Evolutionary conservation across 148 eudicot genomes (phyloP), one percentile per base, ranked within the genome.

Genomic region (Gaultheria prostrata): DNA sequence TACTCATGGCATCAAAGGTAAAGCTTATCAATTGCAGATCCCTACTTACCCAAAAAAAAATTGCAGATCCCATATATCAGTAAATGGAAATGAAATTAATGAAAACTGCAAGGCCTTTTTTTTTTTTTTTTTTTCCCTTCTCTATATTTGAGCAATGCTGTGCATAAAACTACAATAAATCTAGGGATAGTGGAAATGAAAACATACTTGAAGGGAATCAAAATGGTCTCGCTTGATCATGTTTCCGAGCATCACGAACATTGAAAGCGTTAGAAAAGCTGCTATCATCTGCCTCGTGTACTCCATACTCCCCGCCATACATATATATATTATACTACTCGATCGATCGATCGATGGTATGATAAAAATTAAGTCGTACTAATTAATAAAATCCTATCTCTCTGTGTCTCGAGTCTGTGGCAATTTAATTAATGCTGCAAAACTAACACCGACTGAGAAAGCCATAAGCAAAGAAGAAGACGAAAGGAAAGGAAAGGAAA

Each of bases 161-260:
- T 39, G 43, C 43, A 39, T 39, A 39, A 5, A 39, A 39, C 43
- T 39, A 39, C 6, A 39, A 5, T 4, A 39, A 39, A 39, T 5
- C 43, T 39, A 39, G 4, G 43, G 4, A 67, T 30, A 0, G 39
- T 1, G 39, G 39, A 63, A 63, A n/a, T 61, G 1, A 28, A 30
- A 67, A 30, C 4, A 10, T 67, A 67, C 72, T 67, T 13, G 72
- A 13, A 67, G 20, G 4, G 72, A 30, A 28, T 67, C 72, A 67
- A 67, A 28, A 67, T 67, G 72, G 72, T 67, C 72, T 63, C 53
- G 80, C 54, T 83, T 89, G 33, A 89, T 82, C 91, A 89, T 88
- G 80, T 89, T 88, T 4, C 90, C 90, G 1, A 89, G 85, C 91
- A 89, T 89, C 48, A 88, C 4, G 65, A 89, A 89, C 91, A 89